Base-by-base conservation (phyloP, 2,329 filamentous ascomycete species). In the Teratosphaeria viscida region DNA sequence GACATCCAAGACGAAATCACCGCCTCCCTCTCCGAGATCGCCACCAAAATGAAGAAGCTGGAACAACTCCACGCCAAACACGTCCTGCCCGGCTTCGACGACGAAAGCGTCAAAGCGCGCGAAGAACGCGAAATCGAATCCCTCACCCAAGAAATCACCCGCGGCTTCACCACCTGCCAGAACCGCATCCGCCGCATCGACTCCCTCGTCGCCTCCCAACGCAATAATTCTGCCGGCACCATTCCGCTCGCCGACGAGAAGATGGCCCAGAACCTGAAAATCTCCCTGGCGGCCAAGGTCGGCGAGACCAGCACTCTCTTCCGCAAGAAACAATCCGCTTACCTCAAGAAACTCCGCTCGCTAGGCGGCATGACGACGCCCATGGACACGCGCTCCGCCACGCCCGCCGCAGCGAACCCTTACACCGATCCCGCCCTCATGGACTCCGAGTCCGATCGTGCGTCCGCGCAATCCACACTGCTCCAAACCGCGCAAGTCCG, bases 21-120 rank as follows among this genome's bases (percentile, higher is more conserved):
- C 34, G 90, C 96, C 61, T 77, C 89, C 52, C 82, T 99, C 10
- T 82, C 84, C 62, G 85, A 89, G 60, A 90, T 97, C 65, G 87
- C 90, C 57, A 85, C 84, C 62, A 90, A 95, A 76, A 89, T 90
- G 65, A 85, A 89, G 67, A 86, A 85, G 68, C 82, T 99, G 35
- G 94, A 97, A 71, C 90, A 92, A 71, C 79, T 99, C 62, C 94
- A 99, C 74, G 91, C 96, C 76, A 97, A 97, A 73, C 94, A 99
- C 75, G 89, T 99, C 52, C 81, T 99, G 14, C 94, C 94, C 0
- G 92, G 92, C 32, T 99, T 99, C 76, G 91, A 97, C 71, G 94
- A 99, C 69, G 92, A 97, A 67, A 89, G 91, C 58, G 83, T 90
- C 52, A 94, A 96, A 76, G 86, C 81, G 72, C 83, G 84, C 62